Conservation (phyloP, 495 filamentous ascomycete species). For the Aspergillus cristatus region DNA sequence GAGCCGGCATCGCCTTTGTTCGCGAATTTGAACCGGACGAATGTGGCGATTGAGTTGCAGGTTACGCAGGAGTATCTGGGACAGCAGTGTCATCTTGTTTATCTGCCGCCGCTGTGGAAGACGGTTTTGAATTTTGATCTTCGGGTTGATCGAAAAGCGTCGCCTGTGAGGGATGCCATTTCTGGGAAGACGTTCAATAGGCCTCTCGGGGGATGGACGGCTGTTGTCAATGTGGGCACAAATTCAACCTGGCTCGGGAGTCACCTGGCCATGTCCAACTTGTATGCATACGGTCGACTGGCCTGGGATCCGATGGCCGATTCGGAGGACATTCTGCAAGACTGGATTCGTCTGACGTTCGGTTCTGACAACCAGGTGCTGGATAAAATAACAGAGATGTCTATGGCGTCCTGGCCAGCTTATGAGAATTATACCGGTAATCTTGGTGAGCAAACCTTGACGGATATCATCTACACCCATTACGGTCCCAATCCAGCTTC, state of each 20-base stretch:
- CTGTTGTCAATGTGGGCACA: conserved; percentile 60
- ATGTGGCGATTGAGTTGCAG: conserved; percentile 54
- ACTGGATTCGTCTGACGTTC: conserved; percentile 62
- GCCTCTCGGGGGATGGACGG: conserved; percentile 51
- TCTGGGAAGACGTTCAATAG: conserved; percentile 50
- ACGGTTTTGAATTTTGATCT: conserved; percentile 58
- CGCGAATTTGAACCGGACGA: conserved; percentile 50
- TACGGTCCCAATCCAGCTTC: conserved; percentile 59
- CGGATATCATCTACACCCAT: conserved; percentile 57
- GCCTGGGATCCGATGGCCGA: conserved; percentile 51
- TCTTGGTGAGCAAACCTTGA: conserved; percentile 60
- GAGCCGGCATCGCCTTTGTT: conserved; percentile 64
- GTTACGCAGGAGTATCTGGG: conserved; percentile 64
- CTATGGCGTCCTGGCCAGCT: conserved; percentile 60
- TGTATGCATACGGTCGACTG: conserved; percentile 59
- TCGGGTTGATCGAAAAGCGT: conserved; percentile 45
- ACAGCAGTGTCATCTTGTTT: conserved; percentile 61
- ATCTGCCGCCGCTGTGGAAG: conserved; percentile 60
- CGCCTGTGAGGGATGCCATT: conserved; percentile 47
- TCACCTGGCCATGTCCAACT: conserved; percentile 61
- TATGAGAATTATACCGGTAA: conserved; percentile 67
- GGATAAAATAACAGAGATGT: conserved; percentile 51
- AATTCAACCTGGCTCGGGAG: conserved; percentile 60
- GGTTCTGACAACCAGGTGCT: conserved; percentile 42
- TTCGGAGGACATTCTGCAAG: conserved; percentile 41